Conservation (phyloP, 2,329 filamentous ascomycete genomes). For the Tolypocladium endophyticum region DNA sequence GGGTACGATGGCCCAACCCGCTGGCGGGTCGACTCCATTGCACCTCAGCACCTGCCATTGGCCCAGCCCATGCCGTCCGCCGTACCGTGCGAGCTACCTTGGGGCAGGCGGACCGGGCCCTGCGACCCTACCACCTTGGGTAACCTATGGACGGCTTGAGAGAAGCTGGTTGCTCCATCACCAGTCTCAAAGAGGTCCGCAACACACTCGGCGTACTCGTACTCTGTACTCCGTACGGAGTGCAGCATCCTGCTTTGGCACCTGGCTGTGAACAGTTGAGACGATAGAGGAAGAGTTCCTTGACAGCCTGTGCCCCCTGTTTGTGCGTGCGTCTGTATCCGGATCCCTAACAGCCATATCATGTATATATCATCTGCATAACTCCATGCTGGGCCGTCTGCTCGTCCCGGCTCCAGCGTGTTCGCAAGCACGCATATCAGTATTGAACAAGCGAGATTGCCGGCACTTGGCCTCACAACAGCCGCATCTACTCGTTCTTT, state of each 20-base stretch:
- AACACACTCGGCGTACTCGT: background rate
- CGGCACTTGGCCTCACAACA: background rate
- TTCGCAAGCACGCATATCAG: background rate
- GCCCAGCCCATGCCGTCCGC: background rate
- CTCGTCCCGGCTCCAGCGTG: background rate
- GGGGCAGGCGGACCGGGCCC: background rate
- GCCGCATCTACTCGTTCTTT: background rate
- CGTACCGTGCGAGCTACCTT: background rate
- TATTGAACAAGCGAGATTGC: background rate
- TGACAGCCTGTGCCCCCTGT: background rate
- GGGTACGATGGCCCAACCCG: background rate
- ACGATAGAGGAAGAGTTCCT: background rate
- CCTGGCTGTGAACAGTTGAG: background rate
- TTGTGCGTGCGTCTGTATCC: background rate
- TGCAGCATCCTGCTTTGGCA: background rate
- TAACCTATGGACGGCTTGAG: background rate
- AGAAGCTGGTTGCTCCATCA: background rate
- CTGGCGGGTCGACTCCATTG: background rate
- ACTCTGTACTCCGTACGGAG: background rate
- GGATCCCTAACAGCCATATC: background rate
- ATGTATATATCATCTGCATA: background rate
- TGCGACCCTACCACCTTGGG: background rate
- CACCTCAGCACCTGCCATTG: background rate
- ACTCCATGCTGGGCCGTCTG: background rate
- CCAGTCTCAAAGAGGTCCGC: background rate